A percentile compares a stretch with the other conserved stretches of the same genome.
Evolutionary conservation across 352 stramenopile genomes (phyloP).

Genomic region (Globisporangium nunn): DNA sequence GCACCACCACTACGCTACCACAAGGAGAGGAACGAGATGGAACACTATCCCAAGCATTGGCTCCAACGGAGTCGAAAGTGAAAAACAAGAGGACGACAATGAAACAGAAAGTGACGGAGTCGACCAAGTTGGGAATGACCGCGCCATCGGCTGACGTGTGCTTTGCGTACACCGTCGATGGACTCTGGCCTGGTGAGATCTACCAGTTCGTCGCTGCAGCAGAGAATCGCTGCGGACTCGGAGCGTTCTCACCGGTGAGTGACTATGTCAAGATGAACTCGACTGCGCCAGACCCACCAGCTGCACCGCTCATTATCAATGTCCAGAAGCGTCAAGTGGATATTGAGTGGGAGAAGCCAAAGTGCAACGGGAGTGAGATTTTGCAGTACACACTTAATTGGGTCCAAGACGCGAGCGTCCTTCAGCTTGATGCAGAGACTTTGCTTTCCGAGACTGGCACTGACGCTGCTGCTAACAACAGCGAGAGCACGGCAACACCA

Average conservation of each 20-base stretch:
- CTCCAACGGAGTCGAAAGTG: neutral
- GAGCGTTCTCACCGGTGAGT: slow-evolving; percentile 50
- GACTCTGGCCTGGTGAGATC: slow-evolving; percentile 57
- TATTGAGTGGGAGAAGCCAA: slow-evolving; percentile 48
- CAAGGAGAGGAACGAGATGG: neutral
- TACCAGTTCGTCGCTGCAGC: slow-evolving; percentile 70
- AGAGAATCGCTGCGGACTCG: slow-evolving; percentile 58
- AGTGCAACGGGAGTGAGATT: slow-evolving; percentile 61
- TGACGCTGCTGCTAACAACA: too few species aligned
- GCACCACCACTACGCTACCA: neutral
- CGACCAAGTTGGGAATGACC: neutral
- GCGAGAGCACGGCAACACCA: neutral
- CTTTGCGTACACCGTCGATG: slow-evolving; percentile 28
- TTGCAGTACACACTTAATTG: slow-evolving; percentile 63
- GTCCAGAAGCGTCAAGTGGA: slow-evolving; percentile 34
- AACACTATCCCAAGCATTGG: too few species aligned
- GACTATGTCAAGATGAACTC: slow-evolving; percentile 73
- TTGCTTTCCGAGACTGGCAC: too few species aligned
- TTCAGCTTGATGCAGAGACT: neutral
- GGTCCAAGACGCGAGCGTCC: slow-evolving; percentile 17
- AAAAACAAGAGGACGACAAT: neutral
- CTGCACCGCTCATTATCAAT: slow-evolving; percentile 21
- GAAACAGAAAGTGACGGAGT: neutral
- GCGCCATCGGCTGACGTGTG: neutral
- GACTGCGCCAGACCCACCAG: slow-evolving; percentile 42